Evolutionary conservation across 2,329 filamentous ascomycete genomes (phyloP), one percentile per base, ranked within the genome.

Genomic region (Sporothrix humicola): DNA sequence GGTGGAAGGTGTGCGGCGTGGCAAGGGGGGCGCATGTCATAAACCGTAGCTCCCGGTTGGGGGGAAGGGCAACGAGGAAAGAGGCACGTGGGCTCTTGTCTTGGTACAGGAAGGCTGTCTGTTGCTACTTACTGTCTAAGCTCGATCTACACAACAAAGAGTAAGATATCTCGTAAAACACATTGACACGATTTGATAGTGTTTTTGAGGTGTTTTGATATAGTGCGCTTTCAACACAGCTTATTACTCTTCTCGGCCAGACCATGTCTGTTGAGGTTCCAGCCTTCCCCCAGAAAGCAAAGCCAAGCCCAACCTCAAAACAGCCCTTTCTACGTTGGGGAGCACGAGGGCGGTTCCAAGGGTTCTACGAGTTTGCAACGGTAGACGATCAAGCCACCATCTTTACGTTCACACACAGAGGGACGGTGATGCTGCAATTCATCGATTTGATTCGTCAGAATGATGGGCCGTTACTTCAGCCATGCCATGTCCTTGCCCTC

Each of bases 81-180:
- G 69, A 71, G 69, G 72, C 72, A 73, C 72, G 72, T 73, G 72
- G 72, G 72, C 68, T 37, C 23, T 7, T 52, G 20, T 56, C 31
- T 10, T 44, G 17, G 52, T 8, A 44, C 3, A 26, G 37, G 12
- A 70, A 44, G 26, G 23, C 23, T 26, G 50, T 26, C 65, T 46
- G 37, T 23, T 23, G 37, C 61, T 9, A 15, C 61, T 17, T 9
- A 15, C 61, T 17, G 37, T n/a, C 58, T 65, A 3, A 46, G 20
- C 20, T 48, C 12, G 44, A 48, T 48, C 61, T 23, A 48, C 46
- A 46, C 2, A 42, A 37, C 44, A 17, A 13, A 42, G 31, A 42
- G 58, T 46, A 65, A 63, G 5, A 46, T n/a, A 23, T n/a, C n/a
- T 65, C 42, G 10, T 46, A 65, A 17, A 37, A 42, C 4, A 9